Base-by-base conservation (phyloP, 1,284 basidiomycete species). In the Phellinidium pouzarii region DNA sequence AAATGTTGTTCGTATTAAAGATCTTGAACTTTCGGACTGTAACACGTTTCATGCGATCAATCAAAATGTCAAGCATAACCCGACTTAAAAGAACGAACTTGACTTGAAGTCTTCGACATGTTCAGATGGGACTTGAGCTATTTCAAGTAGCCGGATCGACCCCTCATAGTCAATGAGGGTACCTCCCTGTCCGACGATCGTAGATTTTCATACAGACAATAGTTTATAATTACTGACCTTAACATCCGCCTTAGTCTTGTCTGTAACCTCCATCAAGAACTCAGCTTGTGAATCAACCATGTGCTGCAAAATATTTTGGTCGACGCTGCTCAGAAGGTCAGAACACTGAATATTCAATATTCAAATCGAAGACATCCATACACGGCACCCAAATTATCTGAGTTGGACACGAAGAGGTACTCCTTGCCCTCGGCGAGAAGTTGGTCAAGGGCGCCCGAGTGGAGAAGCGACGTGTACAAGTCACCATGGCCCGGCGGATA, bases 221-320 rank as follows among this genome's bases (percentile, higher is more conserved):
- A 52, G 26, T 45, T 38, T 23, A 27, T 23, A 14, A 25, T 14
- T 34, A 14, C n/a, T 45, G 57, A 69, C 76, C 77, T 99, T 99
- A 75, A 99, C 87, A 69, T 99, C 95, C 55, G 96, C 96, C 79
- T 98, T 99, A 67, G 96, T 99, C 84, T 99, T 99, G 80, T 99
- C 94, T 3, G 96, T 99, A 60, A 99, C 93, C 73, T 99, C 95
- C 94, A 96, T 95, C 67, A 96, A 69, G 76, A 94, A 96, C 72
- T 95, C 91, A 47, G 90, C 82, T 62, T 87, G 76, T 9, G 80
- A 78, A 63, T 93, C 84, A 55, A 92, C 86, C 88, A 95, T 94
- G 71, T 94, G 90, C 69, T 93, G 87, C 54, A 91, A 71, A 63
- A 92, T 93, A 57, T 74, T 77, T 63, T 89, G 80, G 64, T 93